Percentiles rank a stretch among this genome's conserved stretches.
Evolutionary conservation across 192 early-diverging fungal species (phyloP).

Genomic region (Coemansia sp.): DNA sequence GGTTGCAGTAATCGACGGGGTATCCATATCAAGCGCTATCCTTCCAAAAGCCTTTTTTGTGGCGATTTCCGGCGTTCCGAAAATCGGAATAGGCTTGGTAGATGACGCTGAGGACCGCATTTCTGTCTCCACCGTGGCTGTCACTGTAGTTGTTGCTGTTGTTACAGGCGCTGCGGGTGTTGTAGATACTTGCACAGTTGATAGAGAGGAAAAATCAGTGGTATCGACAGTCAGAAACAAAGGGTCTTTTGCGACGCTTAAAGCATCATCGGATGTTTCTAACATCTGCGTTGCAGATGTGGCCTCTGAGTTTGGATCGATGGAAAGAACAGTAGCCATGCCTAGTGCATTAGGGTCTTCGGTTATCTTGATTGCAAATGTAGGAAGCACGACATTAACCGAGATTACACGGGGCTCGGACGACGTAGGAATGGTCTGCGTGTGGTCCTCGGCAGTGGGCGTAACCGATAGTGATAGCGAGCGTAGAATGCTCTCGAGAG

Average conservation of each 20-base stretch:
- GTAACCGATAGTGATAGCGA: background rate
- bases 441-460: background rate
- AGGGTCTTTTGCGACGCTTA: background rate
- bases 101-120: background rate
- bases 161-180: background rate
- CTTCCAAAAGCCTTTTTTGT: background rate
- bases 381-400: conserved; percentile 41
- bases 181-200: background rate
- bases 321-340: conserved; percentile 23
- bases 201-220: background rate
- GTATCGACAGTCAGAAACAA: background rate
- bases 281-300: background rate
- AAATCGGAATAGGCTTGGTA: conserved; percentile 10
- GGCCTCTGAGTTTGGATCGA: conserved; percentile 13
- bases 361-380: conserved; percentile 36
- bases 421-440: conserved; percentile 13
- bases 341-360: conserved; percentile 14
- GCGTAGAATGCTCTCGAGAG: background rate
- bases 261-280: background rate
- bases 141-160: background rate
- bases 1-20: background rate
- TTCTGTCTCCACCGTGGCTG: background rate
- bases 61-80: conserved; percentile 5
- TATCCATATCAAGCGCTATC: background rate
- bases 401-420: conserved; percentile 37